Percentiles rank a stretch among this genome's conserved stretches.
Evolutionary conservation across 306 rosid genomes (phyloP).

Genomic region (Glycine tomentella): DNA sequence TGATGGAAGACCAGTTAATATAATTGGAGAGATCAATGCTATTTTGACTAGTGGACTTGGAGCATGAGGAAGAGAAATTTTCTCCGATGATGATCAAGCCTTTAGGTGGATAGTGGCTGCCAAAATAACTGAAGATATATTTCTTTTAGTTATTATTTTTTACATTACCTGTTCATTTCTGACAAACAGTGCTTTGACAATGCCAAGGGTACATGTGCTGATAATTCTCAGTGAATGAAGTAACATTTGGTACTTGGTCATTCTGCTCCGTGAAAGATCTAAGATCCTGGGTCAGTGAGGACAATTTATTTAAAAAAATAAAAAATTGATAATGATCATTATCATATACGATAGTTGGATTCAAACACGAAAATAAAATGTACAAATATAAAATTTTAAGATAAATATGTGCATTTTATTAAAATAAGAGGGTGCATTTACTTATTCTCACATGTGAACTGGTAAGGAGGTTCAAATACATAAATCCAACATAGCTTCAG

Average conservation of each 20-base stretch:
- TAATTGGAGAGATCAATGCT: slow-evolving; percentile 91
- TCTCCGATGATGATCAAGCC: neutral
- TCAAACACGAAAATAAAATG: too few relatives aligned
- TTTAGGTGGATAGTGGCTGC: slow-evolving; percentile 35
- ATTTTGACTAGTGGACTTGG: slow-evolving; percentile 69
- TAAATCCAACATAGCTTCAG: too few relatives aligned
- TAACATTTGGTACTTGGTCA: slow-evolving; percentile 20
- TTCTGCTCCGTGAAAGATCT: too few relatives aligned
- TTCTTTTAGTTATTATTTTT: neutral
- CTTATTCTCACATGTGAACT: too few relatives aligned
- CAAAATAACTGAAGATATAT: slow-evolving; percentile 18
- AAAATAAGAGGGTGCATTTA: too few relatives aligned
- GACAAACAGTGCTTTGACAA: slow-evolving; percentile 18
- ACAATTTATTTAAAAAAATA: too few relatives aligned
- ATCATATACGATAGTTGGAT: too few relatives aligned
- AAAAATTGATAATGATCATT: too few relatives aligned
- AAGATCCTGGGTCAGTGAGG: too few relatives aligned
- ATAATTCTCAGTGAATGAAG: slow-evolving; percentile 8
- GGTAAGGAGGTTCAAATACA: too few relatives aligned
- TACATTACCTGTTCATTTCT: neutral
- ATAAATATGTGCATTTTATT: too few relatives aligned
- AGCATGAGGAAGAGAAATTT: slow-evolving; percentile 53
- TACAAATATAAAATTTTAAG: too few relatives aligned
- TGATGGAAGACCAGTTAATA: slow-evolving; percentile 90
- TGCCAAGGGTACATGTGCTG: neutral